Conservation (phyloP, 2,329 filamentous ascomycete species). For the Coniochaeta sp. region DNA sequence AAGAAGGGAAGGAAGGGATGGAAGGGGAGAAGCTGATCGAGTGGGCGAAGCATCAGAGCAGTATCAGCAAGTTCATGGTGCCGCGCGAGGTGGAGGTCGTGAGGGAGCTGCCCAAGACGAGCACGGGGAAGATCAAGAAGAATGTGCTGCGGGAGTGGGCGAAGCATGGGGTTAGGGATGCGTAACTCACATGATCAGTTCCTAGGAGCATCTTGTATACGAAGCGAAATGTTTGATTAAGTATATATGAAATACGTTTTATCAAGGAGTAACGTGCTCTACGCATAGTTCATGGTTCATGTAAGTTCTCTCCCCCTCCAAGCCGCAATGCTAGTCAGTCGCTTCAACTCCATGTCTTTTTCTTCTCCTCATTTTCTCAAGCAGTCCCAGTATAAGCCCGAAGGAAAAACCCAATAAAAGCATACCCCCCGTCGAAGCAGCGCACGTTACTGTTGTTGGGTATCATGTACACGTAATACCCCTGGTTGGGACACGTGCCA, state of each 20-base stretch:
- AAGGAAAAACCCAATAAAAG: neutral
- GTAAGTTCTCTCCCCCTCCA: too few relatives aligned
- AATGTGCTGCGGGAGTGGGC: conserved; percentile 87
- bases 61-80: conserved; percentile 88
- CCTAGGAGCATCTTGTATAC: too few relatives aligned
- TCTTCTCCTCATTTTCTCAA: too few relatives aligned
- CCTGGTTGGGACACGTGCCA: neutral
- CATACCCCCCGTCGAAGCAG: neutral
- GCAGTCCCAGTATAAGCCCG: neutral
- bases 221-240: too few relatives aligned
- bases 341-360: too few relatives aligned
- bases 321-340: too few relatives aligned
- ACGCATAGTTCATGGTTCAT: too few relatives aligned
- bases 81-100: conserved; percentile 69
- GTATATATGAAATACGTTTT: too few relatives aligned
- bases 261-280: too few relatives aligned
- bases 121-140: conserved; percentile 95
- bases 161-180: conserved; percentile 31
- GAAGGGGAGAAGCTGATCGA: conserved; percentile 65
- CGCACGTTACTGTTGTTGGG: neutral
- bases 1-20: conserved; percentile 52
- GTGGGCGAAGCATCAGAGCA: conserved; percentile 77
- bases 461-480: neutral
- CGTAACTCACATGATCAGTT: too few relatives aligned
- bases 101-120: conserved; percentile 88